Evolutionary conservation across 352 stramenopile genomes (phyloP).

Genomic region (Chrysophaeum taylorii): DNA sequence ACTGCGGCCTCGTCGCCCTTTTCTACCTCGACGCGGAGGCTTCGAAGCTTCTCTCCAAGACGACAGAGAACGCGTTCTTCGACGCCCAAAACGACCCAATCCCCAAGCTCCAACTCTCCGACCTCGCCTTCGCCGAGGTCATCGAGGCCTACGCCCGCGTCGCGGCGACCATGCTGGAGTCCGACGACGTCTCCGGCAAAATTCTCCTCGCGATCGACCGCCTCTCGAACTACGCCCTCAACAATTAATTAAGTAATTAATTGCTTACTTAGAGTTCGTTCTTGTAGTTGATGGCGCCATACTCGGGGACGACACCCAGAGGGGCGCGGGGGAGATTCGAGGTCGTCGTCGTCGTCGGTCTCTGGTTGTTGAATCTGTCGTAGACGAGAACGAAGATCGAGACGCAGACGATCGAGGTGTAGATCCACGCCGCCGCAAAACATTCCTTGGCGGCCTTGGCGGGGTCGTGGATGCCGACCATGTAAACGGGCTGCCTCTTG

Average conservation of each 20-base stretch:
- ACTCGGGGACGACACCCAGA: background rate
- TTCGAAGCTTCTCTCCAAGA: too few relatives aligned
- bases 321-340: background rate
- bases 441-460: background rate
- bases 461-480: conserved; percentile 4
- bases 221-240: conserved; percentile 1
- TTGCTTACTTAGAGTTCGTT: too few relatives aligned
- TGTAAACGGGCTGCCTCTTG: conserved; percentile 6
- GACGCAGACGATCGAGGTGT: background rate
- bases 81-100: conserved; percentile 13
- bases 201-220: conserved; percentile 4
- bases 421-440: conserved; percentile 7
- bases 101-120: conserved; percentile 16
- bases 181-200: background rate
- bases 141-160: conserved; percentile 14
- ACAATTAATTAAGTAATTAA: too few relatives aligned
- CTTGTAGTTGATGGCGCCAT: conserved; percentile 8
- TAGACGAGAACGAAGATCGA: background rate
- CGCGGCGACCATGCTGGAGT: background rate
- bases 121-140: conserved; percentile 24
- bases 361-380: background rate
- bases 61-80: conserved; percentile 18
- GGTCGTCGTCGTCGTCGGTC: background rate
- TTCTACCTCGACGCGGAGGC: too few relatives aligned
- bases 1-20: conserved; percentile 12